Base-by-base conservation (phyloP, 1,139 yeast species). In the Debaryomyces nepalensis region DNA sequence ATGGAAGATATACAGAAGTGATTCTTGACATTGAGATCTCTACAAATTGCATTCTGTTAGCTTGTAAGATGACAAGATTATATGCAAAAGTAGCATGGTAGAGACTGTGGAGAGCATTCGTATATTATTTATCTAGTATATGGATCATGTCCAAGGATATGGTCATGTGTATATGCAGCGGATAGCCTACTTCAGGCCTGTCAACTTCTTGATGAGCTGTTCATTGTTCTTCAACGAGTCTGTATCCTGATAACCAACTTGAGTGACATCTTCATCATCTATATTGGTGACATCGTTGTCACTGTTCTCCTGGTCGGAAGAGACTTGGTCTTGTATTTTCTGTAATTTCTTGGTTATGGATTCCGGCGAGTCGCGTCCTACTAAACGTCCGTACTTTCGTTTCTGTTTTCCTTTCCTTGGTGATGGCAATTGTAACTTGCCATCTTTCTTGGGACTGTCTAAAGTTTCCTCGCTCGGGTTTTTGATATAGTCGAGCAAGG, bases 351-450 rank as follows among this genome's bases (percentile, higher is more conserved):
- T 49, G 10, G 57, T 42, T 10, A 54, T 42, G 8, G 58, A 45
- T 37, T 51, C 53, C 9, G 43, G 41, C 2, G 58, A 53, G 10
- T 51, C 48, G 7, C 53, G 47, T 2, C 67, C 67, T 3, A 51
- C 57, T 24, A 73, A 45, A 27, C 70, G 58, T 9, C 77, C 78
- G 43, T 64, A 72, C 44, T 60, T 66, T 41, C 59, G 63, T 44
- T 57, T 63, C 33, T 56, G 61, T 27, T 59, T 58, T 2, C 61
- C 52, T 43, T 68, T 68, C 18, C 73, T 56, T 3, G 77, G 78
- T 3, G 77, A 72, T 4, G 76, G 76, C 12, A 72, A 55, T 29
- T 58, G 58, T 14, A 66, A 45, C 10, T 37, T 43, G 10, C 27
- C 44, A 4, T 43, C 39, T 39, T 19, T 42, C 46, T 26, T 44